Evolutionary conservation across 2,329 filamentous ascomycete genomes (phyloP).

Genomic region (Phialophora chinensis): DNA sequence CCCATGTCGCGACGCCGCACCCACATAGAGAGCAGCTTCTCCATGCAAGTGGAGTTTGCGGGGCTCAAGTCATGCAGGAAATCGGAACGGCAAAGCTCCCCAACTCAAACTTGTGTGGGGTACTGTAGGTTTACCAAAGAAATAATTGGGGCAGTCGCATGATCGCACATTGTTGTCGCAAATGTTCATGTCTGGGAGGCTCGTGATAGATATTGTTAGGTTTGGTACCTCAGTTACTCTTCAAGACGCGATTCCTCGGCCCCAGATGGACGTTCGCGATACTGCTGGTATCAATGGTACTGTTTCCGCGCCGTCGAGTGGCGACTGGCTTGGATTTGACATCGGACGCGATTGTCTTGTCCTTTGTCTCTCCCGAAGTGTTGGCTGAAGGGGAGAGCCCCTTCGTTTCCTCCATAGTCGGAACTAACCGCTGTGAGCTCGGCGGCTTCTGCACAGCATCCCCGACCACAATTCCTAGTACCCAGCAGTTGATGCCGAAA

Average conservation of each 20-base stretch:
- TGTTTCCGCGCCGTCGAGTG: constrained; percentile 14
- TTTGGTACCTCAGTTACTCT: constrained; percentile 25
- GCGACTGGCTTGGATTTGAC: not conserved
- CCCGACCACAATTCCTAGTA: constrained; percentile 76
- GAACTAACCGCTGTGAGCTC: not conserved
- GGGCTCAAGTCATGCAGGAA: not conserved
- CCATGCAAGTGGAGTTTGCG: constrained; percentile 11
- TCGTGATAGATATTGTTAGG: not conserved
- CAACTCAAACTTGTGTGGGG: constrained; percentile 2
- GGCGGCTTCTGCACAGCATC: constrained; percentile 54
- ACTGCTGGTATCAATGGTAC: constrained; percentile 27
- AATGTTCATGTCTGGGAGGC: not conserved
- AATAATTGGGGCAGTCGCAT: not conserved
- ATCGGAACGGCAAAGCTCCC: not conserved
- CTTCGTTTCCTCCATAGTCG: not conserved
- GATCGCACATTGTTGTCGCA: not conserved
- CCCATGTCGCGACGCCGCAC: not conserved
- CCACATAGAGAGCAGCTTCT: not conserved
- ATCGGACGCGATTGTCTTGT: not conserved
- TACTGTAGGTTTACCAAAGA: not conserved
- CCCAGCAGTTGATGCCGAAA: constrained; percentile 85
- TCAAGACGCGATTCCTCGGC: constrained; percentile 31
- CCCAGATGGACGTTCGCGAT: constrained; percentile 31
- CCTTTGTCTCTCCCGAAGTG: not conserved
- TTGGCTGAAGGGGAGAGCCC: not conserved